Conservation (phyloP, 1,284 basidiomycete genomes). For the Ceratorhiza oryzae-sativae region DNA sequence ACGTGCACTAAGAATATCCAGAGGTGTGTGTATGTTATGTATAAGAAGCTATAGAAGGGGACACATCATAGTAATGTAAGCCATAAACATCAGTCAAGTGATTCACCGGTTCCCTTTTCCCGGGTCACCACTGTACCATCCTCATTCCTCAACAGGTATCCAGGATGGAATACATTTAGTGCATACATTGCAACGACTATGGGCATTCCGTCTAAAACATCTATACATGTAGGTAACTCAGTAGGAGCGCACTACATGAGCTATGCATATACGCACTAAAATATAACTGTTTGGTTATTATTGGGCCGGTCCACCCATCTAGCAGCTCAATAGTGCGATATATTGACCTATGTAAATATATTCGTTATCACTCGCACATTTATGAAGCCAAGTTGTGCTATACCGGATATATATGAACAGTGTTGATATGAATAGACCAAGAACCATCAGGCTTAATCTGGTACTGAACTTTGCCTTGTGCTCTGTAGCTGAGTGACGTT, state of each 20-base stretch:
- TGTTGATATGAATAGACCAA: conserved; percentile 45
- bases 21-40: no score
- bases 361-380: not conserved
- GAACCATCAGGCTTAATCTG: conserved; percentile 41
- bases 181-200: conserved; percentile 43
- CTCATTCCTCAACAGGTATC: not conserved
- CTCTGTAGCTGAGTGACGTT: conserved; percentile 42
- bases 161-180: conserved; percentile 43
- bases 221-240: conserved; percentile 19
- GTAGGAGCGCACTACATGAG: not conserved
- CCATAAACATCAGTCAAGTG: conserved; percentile 4
- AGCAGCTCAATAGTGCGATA: conserved; percentile 51
- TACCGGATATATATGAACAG: conserved; percentile 49
- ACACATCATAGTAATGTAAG: no score
- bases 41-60: no score
- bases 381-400: not conserved
- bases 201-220: conserved; percentile 44
- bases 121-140: not conserved
- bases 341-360: conserved; percentile 45
- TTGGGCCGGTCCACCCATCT: conserved; percentile 49
- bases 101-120: not conserved
- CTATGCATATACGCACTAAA: conserved; percentile 45
- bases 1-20: no score
- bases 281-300: conserved; percentile 48
- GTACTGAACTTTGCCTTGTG: conserved; percentile 8